phyloP scores from a whole-genome alignment of 768 basidiomycete species.

The Leccinellum albellum region DNA sequence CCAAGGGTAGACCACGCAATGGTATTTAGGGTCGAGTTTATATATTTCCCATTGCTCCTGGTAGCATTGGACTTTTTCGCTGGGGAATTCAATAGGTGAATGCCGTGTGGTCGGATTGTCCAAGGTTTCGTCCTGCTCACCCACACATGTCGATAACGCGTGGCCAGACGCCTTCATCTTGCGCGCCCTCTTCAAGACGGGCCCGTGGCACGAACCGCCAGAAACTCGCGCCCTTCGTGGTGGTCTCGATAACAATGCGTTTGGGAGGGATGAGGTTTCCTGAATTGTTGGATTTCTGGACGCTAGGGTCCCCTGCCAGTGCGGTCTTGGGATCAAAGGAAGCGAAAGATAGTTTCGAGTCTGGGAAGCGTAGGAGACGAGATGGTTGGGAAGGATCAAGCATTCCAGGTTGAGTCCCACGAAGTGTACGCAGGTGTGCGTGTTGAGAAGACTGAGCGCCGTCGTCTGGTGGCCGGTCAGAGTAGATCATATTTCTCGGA shows the following conservation, averaged over 20 bases:
- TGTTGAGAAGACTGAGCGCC: slow-evolving; percentile 8
- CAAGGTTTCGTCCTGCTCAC: slow-evolving; percentile 39
- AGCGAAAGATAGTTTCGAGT: slow-evolving; percentile 66
- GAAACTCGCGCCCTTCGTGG: slow-evolving; percentile 48
- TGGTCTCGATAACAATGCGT: slow-evolving; percentile 71
- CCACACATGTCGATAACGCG: slow-evolving; percentile 63
- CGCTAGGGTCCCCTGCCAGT: slow-evolving; percentile 36
- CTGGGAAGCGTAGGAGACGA: slow-evolving; percentile 57
- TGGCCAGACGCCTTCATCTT: slow-evolving; percentile 71
- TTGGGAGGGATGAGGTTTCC: slow-evolving; percentile 55
- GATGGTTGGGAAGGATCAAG: slow-evolving; percentile 60
- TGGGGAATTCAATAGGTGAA: slow-evolving; percentile 25
- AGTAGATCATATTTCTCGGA: slow-evolving; percentile 10
- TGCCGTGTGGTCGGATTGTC: slow-evolving; percentile 1
- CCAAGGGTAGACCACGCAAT: slow-evolving; percentile 51
- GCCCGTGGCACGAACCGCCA: slow-evolving; percentile 83
- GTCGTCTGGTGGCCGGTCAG: slow-evolving; percentile 4
- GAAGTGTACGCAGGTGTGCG: slow-evolving; percentile 14
- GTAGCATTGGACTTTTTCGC: slow-evolving; percentile 47
- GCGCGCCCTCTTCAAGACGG: slow-evolving; percentile 49
- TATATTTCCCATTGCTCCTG: slow-evolving; percentile 87
- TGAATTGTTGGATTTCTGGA: slow-evolving; percentile 41
- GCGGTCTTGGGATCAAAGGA: slow-evolving; percentile 71
- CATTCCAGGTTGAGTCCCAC: slow-evolving; percentile 56
- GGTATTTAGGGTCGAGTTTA: slow-evolving; percentile 74